Percentiles rank a stretch among this genome's conserved stretches.
Evolutionary conservation across 176 grass and related monocot genomes (phyloP).

Genomic region (Lolium multiflorum): DNA sequence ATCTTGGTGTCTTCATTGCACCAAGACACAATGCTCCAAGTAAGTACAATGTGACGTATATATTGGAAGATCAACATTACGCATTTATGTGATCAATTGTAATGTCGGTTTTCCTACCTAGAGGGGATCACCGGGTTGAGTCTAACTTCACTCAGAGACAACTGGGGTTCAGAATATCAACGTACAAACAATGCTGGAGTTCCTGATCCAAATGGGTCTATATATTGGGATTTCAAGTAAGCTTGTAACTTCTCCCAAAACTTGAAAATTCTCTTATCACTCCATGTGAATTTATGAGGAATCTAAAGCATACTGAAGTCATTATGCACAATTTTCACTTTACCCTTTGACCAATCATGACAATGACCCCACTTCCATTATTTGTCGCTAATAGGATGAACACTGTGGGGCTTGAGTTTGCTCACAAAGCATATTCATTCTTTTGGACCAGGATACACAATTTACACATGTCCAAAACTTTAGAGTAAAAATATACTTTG

Average conservation of each 20-base stretch:
- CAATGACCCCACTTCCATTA: background rate
- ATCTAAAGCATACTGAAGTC: background rate
- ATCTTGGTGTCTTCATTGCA: constrained; percentile 90
- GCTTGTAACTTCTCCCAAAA: constrained; percentile 35
- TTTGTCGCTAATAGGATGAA: background rate
- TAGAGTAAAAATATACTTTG: background rate
- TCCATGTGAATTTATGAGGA: constrained; percentile 11
- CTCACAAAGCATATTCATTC: background rate
- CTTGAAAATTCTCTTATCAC: background rate
- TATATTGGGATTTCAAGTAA: constrained; percentile 99
- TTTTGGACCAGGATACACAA: too few relatives aligned
- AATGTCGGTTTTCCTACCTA: constrained; percentile 44
- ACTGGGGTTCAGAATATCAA: constrained; percentile 92
- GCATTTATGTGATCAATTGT: constrained; percentile 34
- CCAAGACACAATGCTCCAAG: constrained; percentile 80
- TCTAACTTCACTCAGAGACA: constrained; percentile 77
- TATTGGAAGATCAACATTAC: constrained; percentile 28
- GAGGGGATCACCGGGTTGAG: constrained; percentile 90
- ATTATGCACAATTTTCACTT: background rate
- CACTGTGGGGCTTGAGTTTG: background rate
- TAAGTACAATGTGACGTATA: constrained; percentile 52
- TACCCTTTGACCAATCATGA: constrained; percentile 21
- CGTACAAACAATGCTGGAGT: constrained; percentile 96
- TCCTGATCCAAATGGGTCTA: constrained; percentile 82
- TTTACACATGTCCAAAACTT: constrained; percentile 4